A percentile compares a stretch with the other conserved stretches of the same genome.
phyloP scores from a whole-genome alignment of 352 stramenopile genomes.

The Achlya hypogyna region DNA sequence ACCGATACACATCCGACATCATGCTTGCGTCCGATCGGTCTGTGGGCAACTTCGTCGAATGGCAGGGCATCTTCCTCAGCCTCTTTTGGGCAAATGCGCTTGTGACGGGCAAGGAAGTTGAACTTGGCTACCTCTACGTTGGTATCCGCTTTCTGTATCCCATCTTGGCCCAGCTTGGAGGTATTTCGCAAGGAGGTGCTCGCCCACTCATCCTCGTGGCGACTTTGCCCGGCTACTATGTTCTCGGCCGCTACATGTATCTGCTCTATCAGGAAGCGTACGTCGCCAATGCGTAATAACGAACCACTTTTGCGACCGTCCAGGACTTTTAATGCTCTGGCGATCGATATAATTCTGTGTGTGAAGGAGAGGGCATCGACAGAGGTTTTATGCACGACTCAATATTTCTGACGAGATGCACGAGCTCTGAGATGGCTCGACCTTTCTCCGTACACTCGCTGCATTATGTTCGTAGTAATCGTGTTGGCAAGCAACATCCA shows the following conservation, averaged over 20 bases:
- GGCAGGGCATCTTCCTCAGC: conserved; percentile 13
- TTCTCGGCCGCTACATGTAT: conserved; percentile 16
- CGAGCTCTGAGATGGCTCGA: no score
- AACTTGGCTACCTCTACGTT: conserved; percentile 16
- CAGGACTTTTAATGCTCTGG: no score
- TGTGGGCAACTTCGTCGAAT: conserved; percentile 20
- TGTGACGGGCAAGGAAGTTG: conserved; percentile 11
- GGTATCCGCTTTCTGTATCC: conserved; percentile 8
- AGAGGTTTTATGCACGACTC: no score
- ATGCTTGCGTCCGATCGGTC: conserved; percentile 11
- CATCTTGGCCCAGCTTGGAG: conserved; percentile 2
- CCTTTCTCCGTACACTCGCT: no score
- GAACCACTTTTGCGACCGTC: no score
- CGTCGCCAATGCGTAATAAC: not conserved
- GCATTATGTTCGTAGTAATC: no score
- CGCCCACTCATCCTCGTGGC: conserved; percentile 8
- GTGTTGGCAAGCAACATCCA: no score
- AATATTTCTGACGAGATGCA: no score
- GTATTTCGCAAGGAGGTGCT: not conserved
- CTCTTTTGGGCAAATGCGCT: conserved; percentile 19
- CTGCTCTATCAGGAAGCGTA: conserved; percentile 8
- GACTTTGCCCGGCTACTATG: conserved; percentile 16
- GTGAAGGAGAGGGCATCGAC: no score
- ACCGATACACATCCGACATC: conserved; percentile 10
- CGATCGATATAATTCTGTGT: no score